Percentiles rank a stretch among this genome's conserved stretches.
Conservation (phyloP, 1,284 basidiomycete genomes). For the Naganishia liquefaciens region DNA sequence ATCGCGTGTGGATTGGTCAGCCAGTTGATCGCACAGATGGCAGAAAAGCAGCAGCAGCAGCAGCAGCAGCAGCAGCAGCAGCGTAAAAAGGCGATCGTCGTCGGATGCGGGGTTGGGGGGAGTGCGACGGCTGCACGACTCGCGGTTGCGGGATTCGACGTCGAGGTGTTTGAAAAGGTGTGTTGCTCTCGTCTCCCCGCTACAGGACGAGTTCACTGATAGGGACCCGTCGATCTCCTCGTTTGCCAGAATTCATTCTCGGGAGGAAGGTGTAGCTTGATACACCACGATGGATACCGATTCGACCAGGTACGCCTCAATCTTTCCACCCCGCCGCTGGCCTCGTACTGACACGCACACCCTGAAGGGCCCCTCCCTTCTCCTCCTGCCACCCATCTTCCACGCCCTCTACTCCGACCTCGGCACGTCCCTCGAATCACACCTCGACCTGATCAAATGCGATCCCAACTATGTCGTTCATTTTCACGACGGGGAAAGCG, state of each 20-base stretch:
- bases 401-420: slow-evolving; percentile 56
- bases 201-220: background rate
- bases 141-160: slow-evolving; percentile 55
- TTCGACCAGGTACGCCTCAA: slow-evolving; percentile 45
- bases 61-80: background rate
- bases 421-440: slow-evolving; percentile 54
- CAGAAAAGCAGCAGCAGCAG: no score
- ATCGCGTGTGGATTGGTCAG: no score
- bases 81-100: slow-evolving; percentile 9
- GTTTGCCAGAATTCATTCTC: slow-evolving; percentile 56
- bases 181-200: background rate
- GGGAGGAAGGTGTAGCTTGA: slow-evolving; percentile 59
- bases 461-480: slow-evolving; percentile 57
- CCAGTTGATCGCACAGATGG: background rate
- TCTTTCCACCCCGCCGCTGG: slow-evolving; percentile 1
- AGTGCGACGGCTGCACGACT: slow-evolving; percentile 56
- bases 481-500: slow-evolving; percentile 56
- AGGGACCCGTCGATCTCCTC: no score
- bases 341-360: slow-evolving; percentile 44
- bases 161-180: slow-evolving; percentile 55
- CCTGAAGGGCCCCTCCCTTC: slow-evolving; percentile 56
- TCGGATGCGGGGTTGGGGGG: slow-evolving; percentile 58
- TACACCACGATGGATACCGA: slow-evolving; percentile 56
- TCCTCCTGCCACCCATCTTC: slow-evolving; percentile 58
- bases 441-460: slow-evolving; percentile 55